A percentile compares a stretch with the other conserved stretches of the same genome.
phyloP scores from a whole-genome alignment of 345 rosid genomes.

The Acer campestre region DNA sequence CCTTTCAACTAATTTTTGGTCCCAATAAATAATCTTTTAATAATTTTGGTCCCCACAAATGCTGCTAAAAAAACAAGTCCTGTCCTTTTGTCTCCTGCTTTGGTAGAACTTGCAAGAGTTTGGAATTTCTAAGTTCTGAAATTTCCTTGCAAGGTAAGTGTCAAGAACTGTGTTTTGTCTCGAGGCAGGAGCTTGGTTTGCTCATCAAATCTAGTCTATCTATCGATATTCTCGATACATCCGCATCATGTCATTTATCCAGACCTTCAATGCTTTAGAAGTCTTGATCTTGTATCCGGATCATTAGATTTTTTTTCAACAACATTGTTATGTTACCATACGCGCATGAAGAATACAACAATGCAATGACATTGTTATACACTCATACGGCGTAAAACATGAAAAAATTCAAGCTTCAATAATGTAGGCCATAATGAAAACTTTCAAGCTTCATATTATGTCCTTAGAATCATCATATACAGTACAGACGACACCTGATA shows the following conservation, averaged over 20 bases:
- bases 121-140: too few relatives aligned
- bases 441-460: background rate
- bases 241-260: background rate
- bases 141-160: background rate
- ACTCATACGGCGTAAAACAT: background rate
- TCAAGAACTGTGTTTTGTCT: background rate
- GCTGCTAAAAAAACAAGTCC: too few relatives aligned
- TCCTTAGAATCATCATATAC: background rate
- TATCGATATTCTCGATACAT: background rate
- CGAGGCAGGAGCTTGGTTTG: background rate
- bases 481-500: slow-evolving; percentile 6
- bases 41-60: too few relatives aligned
- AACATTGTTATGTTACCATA: too few relatives aligned
- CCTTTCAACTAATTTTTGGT: too few relatives aligned
- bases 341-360: background rate
- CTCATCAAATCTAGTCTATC: background rate
- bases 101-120: too few relatives aligned
- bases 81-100: too few relatives aligned
- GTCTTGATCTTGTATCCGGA: background rate
- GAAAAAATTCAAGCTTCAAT: background rate
- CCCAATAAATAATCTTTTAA: too few relatives aligned
- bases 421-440: background rate
- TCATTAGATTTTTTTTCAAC: background rate
- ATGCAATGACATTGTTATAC: background rate
- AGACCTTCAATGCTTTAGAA: too few relatives aligned